Evolutionary conservation across 1,139 yeast species (phyloP).

Genomic region (Meyerozyma athensensis): DNA sequence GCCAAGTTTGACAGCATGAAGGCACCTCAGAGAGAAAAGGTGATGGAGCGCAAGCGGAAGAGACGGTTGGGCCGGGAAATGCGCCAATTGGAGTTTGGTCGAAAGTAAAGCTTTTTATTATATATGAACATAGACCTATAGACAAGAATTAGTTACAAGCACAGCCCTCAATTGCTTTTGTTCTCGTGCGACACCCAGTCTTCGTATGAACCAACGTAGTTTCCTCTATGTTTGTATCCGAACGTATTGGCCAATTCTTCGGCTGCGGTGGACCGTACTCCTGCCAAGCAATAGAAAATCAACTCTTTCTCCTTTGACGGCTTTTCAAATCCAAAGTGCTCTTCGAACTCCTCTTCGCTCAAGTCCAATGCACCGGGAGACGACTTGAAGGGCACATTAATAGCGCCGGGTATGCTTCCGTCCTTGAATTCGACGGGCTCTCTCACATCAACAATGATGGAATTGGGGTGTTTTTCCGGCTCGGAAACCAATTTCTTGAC

Average conservation of each 20-base stretch:
- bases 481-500: conserved; percentile 44
- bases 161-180: conserved; percentile 1
- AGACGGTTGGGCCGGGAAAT: conserved; percentile 89
- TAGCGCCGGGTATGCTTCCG: conserved; percentile 76
- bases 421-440: conserved; percentile 78
- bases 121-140: conserved; percentile 2
- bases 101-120: not conserved
- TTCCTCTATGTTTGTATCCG: conserved; percentile 77
- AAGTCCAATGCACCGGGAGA: conserved; percentile 93
- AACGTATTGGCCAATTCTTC: conserved; percentile 87
- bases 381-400: conserved; percentile 85
- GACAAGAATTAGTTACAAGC: conserved; percentile 3
- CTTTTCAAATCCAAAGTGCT: conserved; percentile 77
- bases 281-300: conserved; percentile 89
- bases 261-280: conserved; percentile 86
- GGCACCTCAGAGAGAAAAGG: conserved; percentile 76
- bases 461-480: conserved; percentile 33
- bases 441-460: conserved; percentile 78
- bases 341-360: conserved; percentile 71
- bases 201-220: conserved; percentile 76
- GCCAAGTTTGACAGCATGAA: conserved; percentile 87
- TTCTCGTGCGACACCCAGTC: conserved; percentile 70
- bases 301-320: conserved; percentile 69
- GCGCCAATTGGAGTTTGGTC: conserved; percentile 60
- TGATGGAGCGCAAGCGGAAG: conserved; percentile 90